A percentile compares a stretch with the other conserved stretches of the same genome.
Conservation (phyloP, 768 basidiomycete species). For the Cystobasidium onofrii region DNA sequence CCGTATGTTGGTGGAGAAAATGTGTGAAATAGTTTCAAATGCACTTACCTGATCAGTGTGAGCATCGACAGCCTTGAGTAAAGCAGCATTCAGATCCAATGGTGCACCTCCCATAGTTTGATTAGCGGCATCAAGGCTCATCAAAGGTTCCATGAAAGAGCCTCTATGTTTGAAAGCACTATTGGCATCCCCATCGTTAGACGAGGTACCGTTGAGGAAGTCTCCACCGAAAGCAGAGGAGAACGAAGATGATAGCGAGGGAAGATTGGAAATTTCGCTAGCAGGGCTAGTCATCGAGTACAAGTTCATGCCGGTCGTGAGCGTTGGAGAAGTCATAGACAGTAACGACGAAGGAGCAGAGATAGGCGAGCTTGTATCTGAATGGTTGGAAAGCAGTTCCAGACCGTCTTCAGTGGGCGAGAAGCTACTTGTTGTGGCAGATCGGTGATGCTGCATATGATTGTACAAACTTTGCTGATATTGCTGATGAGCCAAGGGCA, state of each 20-base stretch:
- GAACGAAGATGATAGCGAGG: slow-evolving; percentile 4
- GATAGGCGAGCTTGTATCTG: background rate
- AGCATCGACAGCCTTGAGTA: slow-evolving; percentile 14
- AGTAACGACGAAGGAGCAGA: background rate
- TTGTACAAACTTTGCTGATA: background rate
- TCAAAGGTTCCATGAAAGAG: slow-evolving; percentile 10
- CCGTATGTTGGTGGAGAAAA: too few species aligned
- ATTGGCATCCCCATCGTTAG: background rate
- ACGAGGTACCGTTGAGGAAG: background rate
- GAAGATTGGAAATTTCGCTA: slow-evolving; percentile 3
- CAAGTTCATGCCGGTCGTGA: background rate
- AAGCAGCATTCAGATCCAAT: background rate
- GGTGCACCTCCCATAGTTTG: background rate
- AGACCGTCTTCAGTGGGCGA: background rate
- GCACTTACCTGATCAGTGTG: slow-evolving; percentile 8
- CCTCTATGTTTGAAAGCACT: slow-evolving; percentile 11
- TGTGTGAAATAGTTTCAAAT: background rate
- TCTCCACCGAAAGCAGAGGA: slow-evolving; percentile 11
- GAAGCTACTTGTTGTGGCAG: background rate
- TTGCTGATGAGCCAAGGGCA: background rate
- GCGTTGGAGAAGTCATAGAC: background rate
- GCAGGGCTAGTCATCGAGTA: background rate
- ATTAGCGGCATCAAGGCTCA: background rate
- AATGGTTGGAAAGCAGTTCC: background rate
- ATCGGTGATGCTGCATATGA: background rate